These are phyloP conservation scores for Raffaelea ambrosiae DNA, from an alignment of 2,329 filamentous ascomycete species.

Conservation along the genomic window DNA sequence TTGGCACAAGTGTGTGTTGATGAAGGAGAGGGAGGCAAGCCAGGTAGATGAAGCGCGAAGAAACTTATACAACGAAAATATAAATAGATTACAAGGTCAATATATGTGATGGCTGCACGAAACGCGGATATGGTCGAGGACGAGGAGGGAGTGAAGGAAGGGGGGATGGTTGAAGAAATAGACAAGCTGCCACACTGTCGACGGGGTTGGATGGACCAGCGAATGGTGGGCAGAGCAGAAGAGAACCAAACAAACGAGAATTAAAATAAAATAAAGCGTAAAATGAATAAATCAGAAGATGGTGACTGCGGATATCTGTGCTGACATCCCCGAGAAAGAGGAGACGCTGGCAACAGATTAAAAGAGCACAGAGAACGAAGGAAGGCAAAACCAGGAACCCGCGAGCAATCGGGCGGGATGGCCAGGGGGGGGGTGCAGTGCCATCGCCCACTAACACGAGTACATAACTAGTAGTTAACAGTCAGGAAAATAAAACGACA, in stretches of 20 bases:
- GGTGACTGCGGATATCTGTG: neutral
- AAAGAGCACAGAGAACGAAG: neutral
- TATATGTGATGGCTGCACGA: neutral
- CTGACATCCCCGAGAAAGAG: neutral
- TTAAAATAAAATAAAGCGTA: neutral
- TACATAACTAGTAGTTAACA: too few relatives aligned
- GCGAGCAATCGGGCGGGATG: neutral
- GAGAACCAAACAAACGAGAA: neutral
- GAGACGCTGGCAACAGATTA: neutral
- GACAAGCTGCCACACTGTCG: neutral
- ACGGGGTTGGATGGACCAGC: neutral
- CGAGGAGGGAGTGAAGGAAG: neutral
- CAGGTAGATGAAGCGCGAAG: neutral
- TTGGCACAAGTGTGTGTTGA: too few relatives aligned
- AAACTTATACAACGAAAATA: neutral
- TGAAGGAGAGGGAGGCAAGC: too few relatives aligned
- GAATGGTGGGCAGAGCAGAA: neutral
- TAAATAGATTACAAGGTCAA: neutral
- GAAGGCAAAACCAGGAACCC: slow-evolving; percentile 10
- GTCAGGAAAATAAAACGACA: too few relatives aligned
- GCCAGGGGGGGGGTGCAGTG: neutral
- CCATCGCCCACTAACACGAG: too few relatives aligned
- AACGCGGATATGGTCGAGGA: neutral
- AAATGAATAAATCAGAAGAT: neutral
- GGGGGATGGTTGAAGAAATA: neutral